Base-by-base conservation (phyloP, 805 yeast genomes). In the Kluyveromyces nonfermentans region DNA sequence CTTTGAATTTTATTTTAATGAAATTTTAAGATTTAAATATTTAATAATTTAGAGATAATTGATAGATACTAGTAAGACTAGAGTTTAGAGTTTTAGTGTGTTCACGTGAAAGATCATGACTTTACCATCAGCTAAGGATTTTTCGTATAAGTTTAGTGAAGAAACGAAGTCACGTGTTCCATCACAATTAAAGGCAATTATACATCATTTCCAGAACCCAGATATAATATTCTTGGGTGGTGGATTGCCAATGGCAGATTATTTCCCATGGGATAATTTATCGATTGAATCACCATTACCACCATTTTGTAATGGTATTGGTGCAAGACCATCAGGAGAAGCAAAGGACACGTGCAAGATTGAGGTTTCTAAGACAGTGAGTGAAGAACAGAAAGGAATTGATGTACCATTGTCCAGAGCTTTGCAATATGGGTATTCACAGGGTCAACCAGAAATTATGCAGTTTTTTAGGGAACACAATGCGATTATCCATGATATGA, bases 141-240 rank as follows among this genome's bases (percentile, higher is more conserved):
- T 93, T 49, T 57, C 78, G 15, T 85, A 87, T 66, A 73, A 77
- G 50, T 72, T 84, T 48, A 85, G 96, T 21, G 77, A 69, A 4
- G 97, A 90, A 68, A 78, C 96, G 33, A 73, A 73, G 50, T 68
- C 82, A 14, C 82, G 97, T 69, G 68, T 73, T 40, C 77, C 82
- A 31, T 87, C 96, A 10, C 82, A 86, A 12, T 74, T 90, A 65
- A 90, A 93, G 68, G 68, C 78, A 33, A 94, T 95, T 15, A 86
- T 90, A 72, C 79, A 78, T 59, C 82, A 84, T 69, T 82, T 70
- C 57, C 69, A 70, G 35, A 73, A 77, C 50, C 96, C 95, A 30
- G 77, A 81, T 42, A 72, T 93, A 59, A 80, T 87, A 45, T 89
- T 88, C 60, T 75, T 90, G 44, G 97, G 97, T 44, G 98, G 97